Evolutionary conservation across 2,329 filamentous ascomycete genomes (phyloP).

Genomic region (Atkinsonella hypoxylon): DNA sequence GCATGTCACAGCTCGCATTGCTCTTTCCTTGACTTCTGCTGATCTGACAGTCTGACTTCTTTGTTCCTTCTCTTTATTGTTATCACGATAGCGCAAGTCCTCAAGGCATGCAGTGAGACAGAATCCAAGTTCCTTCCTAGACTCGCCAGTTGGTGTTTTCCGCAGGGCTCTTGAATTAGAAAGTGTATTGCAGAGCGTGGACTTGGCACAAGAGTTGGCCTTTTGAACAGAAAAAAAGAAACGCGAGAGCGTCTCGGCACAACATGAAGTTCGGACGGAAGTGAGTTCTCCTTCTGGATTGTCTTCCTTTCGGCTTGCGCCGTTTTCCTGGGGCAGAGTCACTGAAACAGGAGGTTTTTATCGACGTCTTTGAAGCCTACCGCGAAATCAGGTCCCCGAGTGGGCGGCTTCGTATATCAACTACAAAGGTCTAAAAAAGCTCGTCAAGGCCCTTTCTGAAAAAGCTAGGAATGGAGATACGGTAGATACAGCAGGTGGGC

Average conservation of each 20-base stretch:
- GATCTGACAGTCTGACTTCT: background rate
- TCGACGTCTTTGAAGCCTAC: conserved; percentile 37
- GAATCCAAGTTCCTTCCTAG: background rate
- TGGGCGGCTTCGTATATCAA: conserved; percentile 79
- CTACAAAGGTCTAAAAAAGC: conserved; percentile 87
- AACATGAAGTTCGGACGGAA: conserved; percentile 53
- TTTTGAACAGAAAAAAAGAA: background rate
- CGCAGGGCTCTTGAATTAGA: background rate
- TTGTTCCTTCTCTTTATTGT: background rate
- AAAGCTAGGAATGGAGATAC: conserved; percentile 56
- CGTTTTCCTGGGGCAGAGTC: conserved; percentile 5
- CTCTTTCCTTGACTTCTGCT: background rate
- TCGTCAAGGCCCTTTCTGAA: conserved; percentile 70
- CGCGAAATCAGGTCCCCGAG: conserved; percentile 75
- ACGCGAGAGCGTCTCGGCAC: background rate
- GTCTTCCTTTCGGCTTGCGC: background rate
- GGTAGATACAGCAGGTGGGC: conserved; percentile 82
- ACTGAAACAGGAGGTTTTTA: conserved; percentile 8
- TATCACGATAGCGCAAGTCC: background rate
- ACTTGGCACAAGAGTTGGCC: background rate
- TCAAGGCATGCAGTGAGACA: background rate
- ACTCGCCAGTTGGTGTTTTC: background rate
- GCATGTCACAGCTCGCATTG: background rate
- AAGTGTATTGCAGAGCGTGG: background rate
- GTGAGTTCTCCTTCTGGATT: conserved; percentile 25